Base-by-base conservation (phyloP, 129 eudicot species). In the Oenanthe sinensis region DNA sequence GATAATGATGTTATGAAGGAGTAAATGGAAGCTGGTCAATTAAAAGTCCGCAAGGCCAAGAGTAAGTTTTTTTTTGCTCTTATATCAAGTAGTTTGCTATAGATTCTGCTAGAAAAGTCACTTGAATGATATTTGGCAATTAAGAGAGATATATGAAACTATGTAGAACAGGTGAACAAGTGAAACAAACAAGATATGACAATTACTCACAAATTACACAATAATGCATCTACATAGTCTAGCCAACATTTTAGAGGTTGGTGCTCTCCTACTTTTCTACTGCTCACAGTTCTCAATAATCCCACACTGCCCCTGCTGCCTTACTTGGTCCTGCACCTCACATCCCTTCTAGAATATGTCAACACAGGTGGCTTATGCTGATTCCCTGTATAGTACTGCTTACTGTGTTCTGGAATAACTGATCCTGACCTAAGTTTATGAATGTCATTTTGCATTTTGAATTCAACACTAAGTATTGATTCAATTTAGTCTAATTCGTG, bases 1-100 rank as follows among this genome's bases (percentile, higher is more conserved):
- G 77, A 46, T 45, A 3, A 74, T 24, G 77, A 74, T 74, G 77
- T 45, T 40, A 74, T 74, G 77, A 74, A 30, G 60, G 77, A 74
- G 39, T 74, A 58, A 74, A 36, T 26, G 26, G 58, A 74, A 45
- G 77, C 77, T 74, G 60, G 58, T 24, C 54, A 16, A 45, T 13
- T 26, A 28, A 22, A 73, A 74, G 7, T 13, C 14, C 60, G 5
- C 14, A 46, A n/a, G 42, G 77, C n/a, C 39, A n/a, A 58, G 67
- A 58, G 67, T 22, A 46, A 8, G 45, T 36, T 16, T 70, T 37
- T 37, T 47, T 37, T 8, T 36, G 47, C 46, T 70, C 48, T 69
- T 33, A 24, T 26, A 26, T 63, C 0, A 63, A 28, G 16, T 67
- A 67, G 20, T 14, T 36, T 67, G 42, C 68, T 60, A 60, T 58